phyloP scores from a whole-genome alignment of 768 basidiomycete species.

The Suillus plorans region DNA sequence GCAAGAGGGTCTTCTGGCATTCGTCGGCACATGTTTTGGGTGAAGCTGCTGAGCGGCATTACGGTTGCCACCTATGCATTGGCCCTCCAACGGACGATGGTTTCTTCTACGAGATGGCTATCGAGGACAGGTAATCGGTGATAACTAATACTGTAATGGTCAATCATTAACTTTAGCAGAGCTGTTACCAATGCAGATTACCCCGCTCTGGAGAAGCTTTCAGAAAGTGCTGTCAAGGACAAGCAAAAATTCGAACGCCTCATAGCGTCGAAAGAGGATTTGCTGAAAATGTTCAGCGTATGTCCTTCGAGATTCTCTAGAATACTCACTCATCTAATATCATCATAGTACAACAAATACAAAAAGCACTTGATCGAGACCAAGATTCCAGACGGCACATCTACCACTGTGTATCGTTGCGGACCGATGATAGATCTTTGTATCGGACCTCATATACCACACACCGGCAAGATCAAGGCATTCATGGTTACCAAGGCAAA shows the following conservation, averaged over 20 bases:
- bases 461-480: conserved; percentile 97
- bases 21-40: conserved; percentile 98
- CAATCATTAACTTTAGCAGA: conserved; percentile 35
- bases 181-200: conserved; percentile 83
- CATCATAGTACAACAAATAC: conserved; percentile 92
- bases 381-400: conserved; percentile 94
- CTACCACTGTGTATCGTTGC: conserved; percentile 97
- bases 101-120: conserved; percentile 99
- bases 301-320: conserved; percentile 25
- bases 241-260: conserved; percentile 97
- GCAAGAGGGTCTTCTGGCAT: conserved; percentile 99
- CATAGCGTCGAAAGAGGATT: conserved; percentile 89
- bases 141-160: neutral
- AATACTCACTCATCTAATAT: conserved; percentile 7
- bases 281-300: conserved; percentile 95
- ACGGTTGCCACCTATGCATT: conserved; percentile 95
- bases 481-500: conserved; percentile 92
- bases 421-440: conserved; percentile 99
- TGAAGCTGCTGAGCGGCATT: conserved; percentile 93
- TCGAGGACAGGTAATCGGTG: conserved; percentile 61
- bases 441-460: conserved; percentile 95
- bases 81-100: conserved; percentile 98
- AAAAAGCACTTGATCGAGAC: conserved; percentile 94
- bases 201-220: conserved; percentile 83
- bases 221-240: conserved; percentile 89